These are phyloP conservation scores for Fusarium falciforme DNA, from an alignment of 2,329 filamentous ascomycete genomes.

Conservation along the genomic window DNA sequence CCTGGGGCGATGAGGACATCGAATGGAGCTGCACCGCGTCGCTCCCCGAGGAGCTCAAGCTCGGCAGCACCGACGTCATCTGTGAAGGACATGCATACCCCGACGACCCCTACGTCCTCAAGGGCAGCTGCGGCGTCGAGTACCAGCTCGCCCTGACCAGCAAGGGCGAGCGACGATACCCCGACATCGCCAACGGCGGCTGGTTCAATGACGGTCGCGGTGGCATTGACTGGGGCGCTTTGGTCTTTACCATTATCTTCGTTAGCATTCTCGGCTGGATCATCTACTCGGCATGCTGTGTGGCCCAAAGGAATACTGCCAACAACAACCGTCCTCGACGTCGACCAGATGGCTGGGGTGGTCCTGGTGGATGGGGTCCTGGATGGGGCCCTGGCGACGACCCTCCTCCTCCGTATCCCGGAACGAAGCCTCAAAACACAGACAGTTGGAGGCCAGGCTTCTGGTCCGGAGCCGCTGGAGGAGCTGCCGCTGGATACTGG, in stretches of 20 bases:
- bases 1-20: constrained; percentile 83
- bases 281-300: constrained; percentile 63
- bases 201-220: constrained; percentile 49
- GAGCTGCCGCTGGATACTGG: constrained; percentile 75
- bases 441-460: constrained; percentile 78
- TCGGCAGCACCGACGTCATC: constrained; percentile 88
- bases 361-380: constrained; percentile 51
- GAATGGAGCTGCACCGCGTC: constrained; percentile 87
- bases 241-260: constrained; percentile 73
- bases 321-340: constrained; percentile 27
- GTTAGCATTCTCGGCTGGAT: constrained; percentile 71
- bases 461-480: constrained; percentile 76
- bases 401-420: constrained; percentile 62
- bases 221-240: constrained; percentile 49
- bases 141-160: constrained; percentile 85
- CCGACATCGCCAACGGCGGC: constrained; percentile 58
- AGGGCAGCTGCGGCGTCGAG: constrained; percentile 92
- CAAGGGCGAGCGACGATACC: constrained; percentile 78
- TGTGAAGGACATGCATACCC: constrained; percentile 87
- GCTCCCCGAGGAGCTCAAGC: constrained; percentile 71
- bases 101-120: constrained; percentile 87
- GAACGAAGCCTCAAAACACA: constrained; percentile 50
- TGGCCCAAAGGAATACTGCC: constrained; percentile 10
- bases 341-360: constrained; percentile 47
- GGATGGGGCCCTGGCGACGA: constrained; percentile 57